Conservation (phyloP, 352 stramenopile species). For the Pythium volutum region DNA sequence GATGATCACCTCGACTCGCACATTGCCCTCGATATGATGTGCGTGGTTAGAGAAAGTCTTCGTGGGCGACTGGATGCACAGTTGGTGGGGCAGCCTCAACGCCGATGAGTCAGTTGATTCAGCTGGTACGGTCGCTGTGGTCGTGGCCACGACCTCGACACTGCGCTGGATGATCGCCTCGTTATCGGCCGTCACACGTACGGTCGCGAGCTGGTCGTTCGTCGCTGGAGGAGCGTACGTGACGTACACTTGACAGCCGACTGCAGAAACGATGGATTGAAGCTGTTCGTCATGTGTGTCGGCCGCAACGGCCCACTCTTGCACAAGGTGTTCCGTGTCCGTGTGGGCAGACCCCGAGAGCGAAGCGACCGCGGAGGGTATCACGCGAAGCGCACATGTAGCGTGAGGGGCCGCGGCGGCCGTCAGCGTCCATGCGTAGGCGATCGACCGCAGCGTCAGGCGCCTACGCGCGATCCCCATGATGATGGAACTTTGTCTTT, state of each 20-base stretch:
- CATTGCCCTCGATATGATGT: background rate
- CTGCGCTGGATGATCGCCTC: background rate
- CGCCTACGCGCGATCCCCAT: background rate
- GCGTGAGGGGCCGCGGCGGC: background rate
- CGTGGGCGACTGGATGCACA: background rate
- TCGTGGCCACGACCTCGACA: background rate
- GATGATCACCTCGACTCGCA: conserved; percentile 4
- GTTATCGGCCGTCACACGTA: conserved; percentile 5
- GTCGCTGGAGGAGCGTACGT: background rate
- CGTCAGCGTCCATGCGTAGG: background rate
- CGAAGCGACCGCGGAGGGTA: background rate
- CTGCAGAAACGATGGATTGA: background rate
- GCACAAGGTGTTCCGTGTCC: background rate
- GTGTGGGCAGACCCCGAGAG: background rate
- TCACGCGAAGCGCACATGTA: background rate
- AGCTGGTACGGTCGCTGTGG: too few relatives aligned
- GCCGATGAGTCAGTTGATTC: too few relatives aligned
- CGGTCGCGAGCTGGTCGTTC: background rate
- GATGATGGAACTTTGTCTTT: background rate
- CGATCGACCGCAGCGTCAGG: background rate
- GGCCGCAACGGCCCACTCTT: conserved; percentile 1
- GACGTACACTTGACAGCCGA: conserved; percentile 8
- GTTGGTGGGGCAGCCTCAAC: background rate
- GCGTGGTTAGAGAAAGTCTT: too few relatives aligned
- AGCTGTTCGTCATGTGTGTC: background rate